These are phyloP conservation scores for Coriaria nepalensis DNA, from an alignment of 306 rosid species.

Conservation along the genomic window DNA sequence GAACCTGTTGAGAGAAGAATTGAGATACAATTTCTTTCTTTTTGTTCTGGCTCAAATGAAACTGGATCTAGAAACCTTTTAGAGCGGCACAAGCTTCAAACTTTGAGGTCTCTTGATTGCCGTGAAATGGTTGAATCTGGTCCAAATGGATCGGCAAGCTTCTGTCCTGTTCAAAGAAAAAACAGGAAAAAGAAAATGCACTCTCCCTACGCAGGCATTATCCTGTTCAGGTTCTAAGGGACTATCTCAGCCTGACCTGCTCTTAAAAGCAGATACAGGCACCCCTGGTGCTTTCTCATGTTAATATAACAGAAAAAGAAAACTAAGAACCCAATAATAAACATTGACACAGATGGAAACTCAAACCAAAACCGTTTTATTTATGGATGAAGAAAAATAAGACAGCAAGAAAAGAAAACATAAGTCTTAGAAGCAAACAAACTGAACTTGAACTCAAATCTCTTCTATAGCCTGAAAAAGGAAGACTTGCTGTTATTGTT, in stretches of 20 bases:
- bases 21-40: constrained; percentile 28
- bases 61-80: too few relatives aligned
- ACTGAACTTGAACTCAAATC: constrained; percentile 33
- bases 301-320: constrained; percentile 25
- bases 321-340: not conserved
- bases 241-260: constrained; percentile 96
- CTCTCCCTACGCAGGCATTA: constrained; percentile 99
- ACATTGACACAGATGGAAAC: constrained; percentile 7
- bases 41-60: constrained; percentile 31
- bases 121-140: too few relatives aligned
- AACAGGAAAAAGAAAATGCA: constrained; percentile 44
- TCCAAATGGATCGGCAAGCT: constrained; percentile 18
- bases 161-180: constrained; percentile 43
- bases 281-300: constrained; percentile 93
- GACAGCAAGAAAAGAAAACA: constrained; percentile 11
- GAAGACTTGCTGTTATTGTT: constrained; percentile 16
- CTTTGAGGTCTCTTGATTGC: too few relatives aligned
- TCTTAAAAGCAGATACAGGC: constrained; percentile 62
- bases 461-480: constrained; percentile 26
- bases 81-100: too few relatives aligned
- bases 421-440: constrained; percentile 24
- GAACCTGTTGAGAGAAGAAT: too few relatives aligned
- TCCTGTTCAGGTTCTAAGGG: constrained; percentile 99
- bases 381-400: constrained; percentile 19
- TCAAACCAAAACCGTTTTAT: constrained; percentile 26